Evolutionary conservation across 805 yeast species (phyloP).

Genomic region (Saccharomycopsis vini): DNA sequence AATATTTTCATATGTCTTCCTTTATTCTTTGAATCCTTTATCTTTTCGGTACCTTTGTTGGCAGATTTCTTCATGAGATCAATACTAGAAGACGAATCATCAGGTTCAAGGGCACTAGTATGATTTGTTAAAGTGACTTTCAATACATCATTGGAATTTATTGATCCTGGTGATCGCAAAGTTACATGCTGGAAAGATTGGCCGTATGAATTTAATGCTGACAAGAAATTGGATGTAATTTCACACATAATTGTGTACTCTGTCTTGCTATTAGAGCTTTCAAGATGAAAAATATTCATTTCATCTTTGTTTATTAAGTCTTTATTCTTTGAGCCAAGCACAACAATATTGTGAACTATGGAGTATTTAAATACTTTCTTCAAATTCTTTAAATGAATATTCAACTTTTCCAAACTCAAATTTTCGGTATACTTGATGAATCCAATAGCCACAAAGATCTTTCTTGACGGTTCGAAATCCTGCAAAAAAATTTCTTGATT

Average conservation of each 20-base stretch:
- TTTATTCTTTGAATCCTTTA: conserved; percentile 37
- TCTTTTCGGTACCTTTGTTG: conserved; percentile 12
- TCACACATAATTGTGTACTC: conserved; percentile 66
- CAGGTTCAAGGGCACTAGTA: conserved; percentile 19
- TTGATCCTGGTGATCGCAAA: conserved; percentile 69
- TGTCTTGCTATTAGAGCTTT: conserved; percentile 24
- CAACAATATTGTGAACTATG: conserved; percentile 44
- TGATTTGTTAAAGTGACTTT: conserved; percentile 26
- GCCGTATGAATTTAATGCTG: conserved; percentile 57
- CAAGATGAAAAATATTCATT: conserved; percentile 19
- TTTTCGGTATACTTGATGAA: conserved; percentile 27
- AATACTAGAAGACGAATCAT: neutral
- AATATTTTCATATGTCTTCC: conserved; percentile 71
- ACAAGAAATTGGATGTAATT: conserved; percentile 54
- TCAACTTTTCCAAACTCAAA: conserved; percentile 22
- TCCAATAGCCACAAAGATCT: conserved; percentile 57
- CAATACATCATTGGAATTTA: conserved; percentile 40
- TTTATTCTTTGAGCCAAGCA: conserved; percentile 35
- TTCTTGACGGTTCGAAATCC: conserved; percentile 86
- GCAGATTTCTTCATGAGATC: conserved; percentile 3
- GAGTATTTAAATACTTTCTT: conserved; percentile 40
- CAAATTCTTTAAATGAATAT: conserved; percentile 31
- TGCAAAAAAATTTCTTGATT: conserved; percentile 59
- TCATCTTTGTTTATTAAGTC: conserved; percentile 6
- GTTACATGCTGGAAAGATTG: conserved; percentile 72